Conservation (phyloP, 257 asterid genomes). For the Solanum corneliomulleri region DNA sequence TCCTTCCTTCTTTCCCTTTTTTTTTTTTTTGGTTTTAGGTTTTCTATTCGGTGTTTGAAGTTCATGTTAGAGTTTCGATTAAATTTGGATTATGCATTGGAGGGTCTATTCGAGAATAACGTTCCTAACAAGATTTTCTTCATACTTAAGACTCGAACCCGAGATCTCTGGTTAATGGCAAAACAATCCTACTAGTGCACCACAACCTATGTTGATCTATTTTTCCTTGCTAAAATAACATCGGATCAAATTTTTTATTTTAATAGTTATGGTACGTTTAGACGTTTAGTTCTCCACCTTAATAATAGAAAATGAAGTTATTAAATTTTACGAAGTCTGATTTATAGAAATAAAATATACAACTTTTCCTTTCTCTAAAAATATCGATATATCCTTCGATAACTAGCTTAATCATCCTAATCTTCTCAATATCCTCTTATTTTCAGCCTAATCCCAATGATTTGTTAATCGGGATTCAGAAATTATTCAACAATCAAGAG, state of each 20-base stretch:
- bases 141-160: too few relatives aligned
- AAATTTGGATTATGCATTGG: accelerated
- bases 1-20: too few relatives aligned
- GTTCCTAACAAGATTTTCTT: accelerated
- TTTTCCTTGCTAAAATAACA: background rate
- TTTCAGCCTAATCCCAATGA: background rate
- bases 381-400: background rate
- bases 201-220: background rate
- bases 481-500: background rate
- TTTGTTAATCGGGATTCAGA: background rate
- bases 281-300: background rate
- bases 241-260: background rate
- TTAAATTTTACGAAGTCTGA: background rate
- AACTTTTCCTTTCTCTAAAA: background rate
- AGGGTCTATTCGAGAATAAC: accelerated
- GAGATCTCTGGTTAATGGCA: too few relatives aligned
- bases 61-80: too few relatives aligned
- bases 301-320: background rate
- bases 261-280: background rate
- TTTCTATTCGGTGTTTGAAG: accelerated
- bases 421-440: background rate
- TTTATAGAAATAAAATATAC: too few relatives aligned
- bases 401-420: background rate
- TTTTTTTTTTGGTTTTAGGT: too few relatives aligned
- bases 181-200: too few relatives aligned